Conservation (phyloP, 495 filamentous ascomycete species). For the Aspergillus sparsus region DNA sequence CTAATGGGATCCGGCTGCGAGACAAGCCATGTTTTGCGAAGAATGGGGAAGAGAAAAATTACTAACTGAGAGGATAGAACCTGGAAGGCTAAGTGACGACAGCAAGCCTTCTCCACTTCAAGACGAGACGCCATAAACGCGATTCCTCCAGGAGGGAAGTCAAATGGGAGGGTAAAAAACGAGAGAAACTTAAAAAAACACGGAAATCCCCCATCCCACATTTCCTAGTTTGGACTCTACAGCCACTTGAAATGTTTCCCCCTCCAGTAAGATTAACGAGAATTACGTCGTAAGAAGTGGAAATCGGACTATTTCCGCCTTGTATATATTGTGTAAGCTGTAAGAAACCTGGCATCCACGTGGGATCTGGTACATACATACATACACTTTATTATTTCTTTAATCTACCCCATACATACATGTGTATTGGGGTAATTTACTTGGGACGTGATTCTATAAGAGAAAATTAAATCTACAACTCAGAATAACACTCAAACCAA, state of each 20-base stretch:
- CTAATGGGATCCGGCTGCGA: no score
- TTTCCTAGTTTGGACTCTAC: no score
- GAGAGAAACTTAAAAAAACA: constrained; percentile 1
- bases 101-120: not conserved
- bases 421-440: no score
- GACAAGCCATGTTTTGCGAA: not conserved
- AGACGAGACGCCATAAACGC: not conserved
- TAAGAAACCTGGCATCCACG: no score
- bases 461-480: not conserved
- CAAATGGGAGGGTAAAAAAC: not conserved
- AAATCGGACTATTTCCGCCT: constrained; percentile 10
- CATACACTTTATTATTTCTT: no score
- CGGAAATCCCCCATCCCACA: constrained; percentile 35
- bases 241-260: no score
- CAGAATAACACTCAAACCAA: not conserved
- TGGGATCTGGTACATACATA: no score
- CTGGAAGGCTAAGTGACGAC: not conserved
- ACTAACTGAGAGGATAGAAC: no score
- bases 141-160: no score
- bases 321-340: not conserved
- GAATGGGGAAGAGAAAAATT: not conserved
- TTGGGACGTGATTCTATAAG: not conserved
- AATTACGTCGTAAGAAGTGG: not conserved
- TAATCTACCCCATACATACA: no score
- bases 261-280: no score